Conservation (phyloP, 768 basidiomycete genomes). For the Boletus edulis region DNA sequence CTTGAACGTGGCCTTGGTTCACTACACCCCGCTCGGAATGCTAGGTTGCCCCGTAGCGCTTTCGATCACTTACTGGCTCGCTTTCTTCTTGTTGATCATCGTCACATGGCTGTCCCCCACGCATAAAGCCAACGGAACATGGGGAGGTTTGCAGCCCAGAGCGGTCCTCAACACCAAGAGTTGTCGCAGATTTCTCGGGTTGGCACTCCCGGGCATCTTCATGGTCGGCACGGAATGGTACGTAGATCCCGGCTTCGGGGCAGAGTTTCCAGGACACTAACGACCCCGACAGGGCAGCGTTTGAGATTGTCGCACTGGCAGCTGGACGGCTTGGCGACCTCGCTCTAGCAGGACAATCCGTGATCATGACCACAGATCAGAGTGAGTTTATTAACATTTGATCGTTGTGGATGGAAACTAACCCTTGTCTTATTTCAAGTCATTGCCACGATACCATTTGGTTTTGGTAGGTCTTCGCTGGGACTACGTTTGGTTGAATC, state of each 20-base stretch:
- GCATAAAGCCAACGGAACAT: slow-evolving; percentile 57
- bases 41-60: slow-evolving; percentile 67
- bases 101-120: slow-evolving; percentile 48
- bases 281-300: slow-evolving; percentile 57
- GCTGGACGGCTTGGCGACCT: slow-evolving; percentile 69
- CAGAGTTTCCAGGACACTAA: background rate
- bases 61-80: slow-evolving; percentile 68
- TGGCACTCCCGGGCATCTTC: slow-evolving; percentile 74
- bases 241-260: slow-evolving; percentile 7
- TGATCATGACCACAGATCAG: slow-evolving; percentile 81
- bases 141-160: slow-evolving; percentile 54
- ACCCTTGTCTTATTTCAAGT: slow-evolving; percentile 36
- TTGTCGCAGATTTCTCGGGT: slow-evolving; percentile 56
- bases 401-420: background rate
- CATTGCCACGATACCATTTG: slow-evolving; percentile 73
- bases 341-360: slow-evolving; percentile 70
- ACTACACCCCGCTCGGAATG: slow-evolving; percentile 59
- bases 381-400: slow-evolving; percentile 36
- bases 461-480: slow-evolving; percentile 45
- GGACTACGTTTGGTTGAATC: background rate
- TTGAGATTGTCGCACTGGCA: slow-evolving; percentile 78
- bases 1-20: slow-evolving; percentile 60
- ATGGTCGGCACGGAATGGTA: slow-evolving; percentile 85
- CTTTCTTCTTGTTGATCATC: slow-evolving; percentile 53
- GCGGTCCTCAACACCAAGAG: slow-evolving; percentile 46